phyloP scores from a whole-genome alignment of 176 grass and related monocot genomes.

The Eremochloa ophiuroides region DNA sequence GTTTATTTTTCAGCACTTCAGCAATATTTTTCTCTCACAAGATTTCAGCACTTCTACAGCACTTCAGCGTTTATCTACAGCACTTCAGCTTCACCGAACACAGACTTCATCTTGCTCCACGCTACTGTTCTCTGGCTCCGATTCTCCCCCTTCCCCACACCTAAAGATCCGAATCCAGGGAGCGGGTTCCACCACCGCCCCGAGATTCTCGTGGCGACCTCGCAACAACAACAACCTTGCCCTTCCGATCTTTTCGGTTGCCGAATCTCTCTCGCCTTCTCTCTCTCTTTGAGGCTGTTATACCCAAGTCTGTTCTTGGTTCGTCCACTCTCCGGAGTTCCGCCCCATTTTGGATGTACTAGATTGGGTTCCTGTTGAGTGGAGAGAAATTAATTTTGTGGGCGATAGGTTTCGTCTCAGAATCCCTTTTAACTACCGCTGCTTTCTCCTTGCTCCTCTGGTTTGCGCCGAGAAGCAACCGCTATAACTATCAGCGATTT shows the following conservation, averaged over 20 bases:
- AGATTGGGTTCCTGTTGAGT: background rate
- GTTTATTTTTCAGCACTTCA: too few species aligned
- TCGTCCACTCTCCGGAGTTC: background rate
- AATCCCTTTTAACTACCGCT: slow-evolving; percentile 2
- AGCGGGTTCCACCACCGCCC: background rate
- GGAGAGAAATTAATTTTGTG: background rate
- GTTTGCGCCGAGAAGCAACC: background rate
- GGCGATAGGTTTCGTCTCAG: slow-evolving; percentile 12
- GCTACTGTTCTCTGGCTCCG: background rate
- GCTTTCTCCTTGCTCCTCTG: background rate
- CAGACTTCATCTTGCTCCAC: background rate
- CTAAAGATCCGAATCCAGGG: slow-evolving; percentile 17
- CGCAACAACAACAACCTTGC: slow-evolving; percentile 16
- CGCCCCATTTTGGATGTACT: slow-evolving; percentile 4
- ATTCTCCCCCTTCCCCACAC: background rate
- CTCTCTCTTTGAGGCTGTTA: background rate
- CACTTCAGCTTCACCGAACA: too few species aligned
- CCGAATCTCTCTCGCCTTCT: background rate
- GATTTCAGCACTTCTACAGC: too few species aligned
- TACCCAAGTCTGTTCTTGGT: background rate
- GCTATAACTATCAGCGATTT: background rate
- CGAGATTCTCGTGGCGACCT: slow-evolving; percentile 16
- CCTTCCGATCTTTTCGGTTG: background rate
- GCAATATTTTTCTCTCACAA: too few species aligned
- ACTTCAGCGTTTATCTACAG: too few species aligned